phyloP scores from a whole-genome alignment of 805 yeast species.

The Zygoascus bituminiphila region DNA sequence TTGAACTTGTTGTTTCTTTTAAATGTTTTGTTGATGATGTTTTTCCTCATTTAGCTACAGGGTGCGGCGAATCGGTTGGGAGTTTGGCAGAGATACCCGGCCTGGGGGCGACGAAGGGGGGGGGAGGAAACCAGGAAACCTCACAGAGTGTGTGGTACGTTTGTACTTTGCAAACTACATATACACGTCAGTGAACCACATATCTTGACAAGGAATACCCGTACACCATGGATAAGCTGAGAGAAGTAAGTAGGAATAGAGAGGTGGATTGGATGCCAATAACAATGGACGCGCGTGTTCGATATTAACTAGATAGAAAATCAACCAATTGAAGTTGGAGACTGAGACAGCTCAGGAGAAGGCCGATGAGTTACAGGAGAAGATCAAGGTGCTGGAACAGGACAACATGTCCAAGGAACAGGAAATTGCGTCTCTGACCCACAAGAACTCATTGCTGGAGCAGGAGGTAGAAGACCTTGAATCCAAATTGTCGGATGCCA shows the following conservation, averaged over 20 bases:
- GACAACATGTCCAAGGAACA: constrained; percentile 88
- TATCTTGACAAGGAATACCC: too few species aligned
- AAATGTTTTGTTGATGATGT: neutral
- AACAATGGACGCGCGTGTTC: neutral
- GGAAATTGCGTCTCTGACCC: constrained; percentile 84
- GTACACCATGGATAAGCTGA: constrained; percentile 39
- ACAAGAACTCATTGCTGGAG: constrained; percentile 86
- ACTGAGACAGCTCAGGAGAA: constrained; percentile 97
- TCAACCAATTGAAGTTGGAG: constrained; percentile 82
- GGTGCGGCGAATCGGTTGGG: neutral
- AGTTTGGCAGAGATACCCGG: neutral
- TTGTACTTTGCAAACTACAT: too few species aligned
- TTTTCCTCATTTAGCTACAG: too few species aligned
- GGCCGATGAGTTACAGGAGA: constrained; percentile 75
- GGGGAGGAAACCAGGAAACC: too few species aligned
- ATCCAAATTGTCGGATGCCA: constrained; percentile 61
- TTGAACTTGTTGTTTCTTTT: neutral
- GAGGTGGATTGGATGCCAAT: neutral
- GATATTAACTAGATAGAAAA: constrained; percentile 43
- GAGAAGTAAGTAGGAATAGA: constrained; percentile 34
- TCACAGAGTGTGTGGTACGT: too few species aligned
- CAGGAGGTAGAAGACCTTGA: constrained; percentile 69
- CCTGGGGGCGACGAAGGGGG: too few species aligned
- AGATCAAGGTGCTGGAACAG: constrained; percentile 86
- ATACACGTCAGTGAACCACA: too few species aligned